Percentiles rank a stretch among this genome's conserved stretches.
Evolutionary conservation across 495 filamentous ascomycete species (phyloP).

Genomic region (Cercophora newfieldiana): DNA sequence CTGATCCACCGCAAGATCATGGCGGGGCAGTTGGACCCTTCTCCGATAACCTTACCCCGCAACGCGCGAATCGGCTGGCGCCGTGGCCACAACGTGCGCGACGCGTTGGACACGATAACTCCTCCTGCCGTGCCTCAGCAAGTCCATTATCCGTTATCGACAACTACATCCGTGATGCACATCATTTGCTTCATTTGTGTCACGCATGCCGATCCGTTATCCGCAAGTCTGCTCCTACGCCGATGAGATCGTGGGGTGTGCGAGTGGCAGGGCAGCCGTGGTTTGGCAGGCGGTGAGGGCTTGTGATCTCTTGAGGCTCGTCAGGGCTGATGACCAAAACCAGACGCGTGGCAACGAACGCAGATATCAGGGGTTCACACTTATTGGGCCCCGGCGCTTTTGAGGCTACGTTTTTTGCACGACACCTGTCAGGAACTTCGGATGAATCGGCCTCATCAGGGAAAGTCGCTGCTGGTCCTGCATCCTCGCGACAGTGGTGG

Average conservation of each 20-base stretch:
- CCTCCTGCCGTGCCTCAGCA: neutral
- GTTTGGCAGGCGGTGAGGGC: neutral
- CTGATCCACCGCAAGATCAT: neutral
- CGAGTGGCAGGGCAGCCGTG: too few species aligned
- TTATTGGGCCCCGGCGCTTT: neutral
- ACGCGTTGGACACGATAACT: constrained; percentile 14
- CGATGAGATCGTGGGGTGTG: neutral
- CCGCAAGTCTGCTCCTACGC: neutral
- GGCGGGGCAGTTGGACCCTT: neutral
- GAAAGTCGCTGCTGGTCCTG: neutral
- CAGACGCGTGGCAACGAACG: constrained; percentile 1
- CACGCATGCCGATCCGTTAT: neutral
- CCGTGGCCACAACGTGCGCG: constrained; percentile 20
- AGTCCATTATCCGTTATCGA: neutral
- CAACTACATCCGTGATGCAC: neutral
- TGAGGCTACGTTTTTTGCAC: neutral
- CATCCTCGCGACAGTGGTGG: neutral
- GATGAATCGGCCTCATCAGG: neutral
- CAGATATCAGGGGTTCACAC: constrained; percentile 1
- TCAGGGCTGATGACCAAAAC: neutral
- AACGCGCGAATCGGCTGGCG: constrained; percentile 19
- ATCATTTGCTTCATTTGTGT: neutral
- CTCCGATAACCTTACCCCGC: constrained; percentile 4
- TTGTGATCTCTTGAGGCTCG: neutral
- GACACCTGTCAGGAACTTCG: neutral